phyloP scores from a whole-genome alignment of 495 filamentous ascomycete genomes.

The Rhypophila decipiens region DNA sequence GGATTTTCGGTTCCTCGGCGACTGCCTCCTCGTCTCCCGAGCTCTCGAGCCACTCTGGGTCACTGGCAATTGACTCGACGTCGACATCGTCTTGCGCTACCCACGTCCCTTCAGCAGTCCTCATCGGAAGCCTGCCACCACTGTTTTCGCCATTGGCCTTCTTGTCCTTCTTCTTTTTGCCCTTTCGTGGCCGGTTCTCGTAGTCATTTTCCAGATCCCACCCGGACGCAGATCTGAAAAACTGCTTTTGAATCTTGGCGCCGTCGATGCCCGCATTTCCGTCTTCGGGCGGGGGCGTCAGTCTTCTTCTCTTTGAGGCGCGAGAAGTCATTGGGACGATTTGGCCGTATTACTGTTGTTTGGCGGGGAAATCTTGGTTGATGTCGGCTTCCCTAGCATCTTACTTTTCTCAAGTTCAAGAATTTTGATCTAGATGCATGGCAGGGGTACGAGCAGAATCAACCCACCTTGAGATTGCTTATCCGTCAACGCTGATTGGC shows the following conservation, averaged over 20 bases:
- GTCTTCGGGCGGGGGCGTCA: constrained; percentile 34
- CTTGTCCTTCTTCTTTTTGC: constrained; percentile 63
- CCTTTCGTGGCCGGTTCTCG: constrained; percentile 69
- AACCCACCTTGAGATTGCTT: constrained; percentile 12
- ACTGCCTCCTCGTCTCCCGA: constrained; percentile 36
- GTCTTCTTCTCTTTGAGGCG: constrained; percentile 38
- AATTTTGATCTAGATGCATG: too few relatives aligned
- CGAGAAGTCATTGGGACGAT: constrained; percentile 28
- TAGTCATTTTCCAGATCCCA: constrained; percentile 94
- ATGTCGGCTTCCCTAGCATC: background rate
- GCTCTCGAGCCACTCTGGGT: constrained; percentile 49
- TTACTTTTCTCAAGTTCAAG: background rate
- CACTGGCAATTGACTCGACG: constrained; percentile 43
- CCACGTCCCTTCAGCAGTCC: constrained; percentile 67
- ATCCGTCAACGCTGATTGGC: constrained; percentile 11
- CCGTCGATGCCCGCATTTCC: constrained; percentile 13
- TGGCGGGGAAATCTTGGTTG: constrained; percentile 2
- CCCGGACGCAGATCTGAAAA: constrained; percentile 40
- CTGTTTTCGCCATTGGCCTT: constrained; percentile 26
- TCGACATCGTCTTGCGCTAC: constrained; percentile 43
- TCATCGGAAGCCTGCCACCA: constrained; percentile 67
- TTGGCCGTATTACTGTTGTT: constrained; percentile 1
- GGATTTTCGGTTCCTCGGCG: constrained; percentile 24
- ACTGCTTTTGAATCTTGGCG: constrained; percentile 35
- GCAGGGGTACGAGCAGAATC: background rate